These are phyloP conservation scores for Fusarium camptoceras DNA, from an alignment of 2,329 filamentous ascomycete genomes.

Conservation along the genomic window DNA sequence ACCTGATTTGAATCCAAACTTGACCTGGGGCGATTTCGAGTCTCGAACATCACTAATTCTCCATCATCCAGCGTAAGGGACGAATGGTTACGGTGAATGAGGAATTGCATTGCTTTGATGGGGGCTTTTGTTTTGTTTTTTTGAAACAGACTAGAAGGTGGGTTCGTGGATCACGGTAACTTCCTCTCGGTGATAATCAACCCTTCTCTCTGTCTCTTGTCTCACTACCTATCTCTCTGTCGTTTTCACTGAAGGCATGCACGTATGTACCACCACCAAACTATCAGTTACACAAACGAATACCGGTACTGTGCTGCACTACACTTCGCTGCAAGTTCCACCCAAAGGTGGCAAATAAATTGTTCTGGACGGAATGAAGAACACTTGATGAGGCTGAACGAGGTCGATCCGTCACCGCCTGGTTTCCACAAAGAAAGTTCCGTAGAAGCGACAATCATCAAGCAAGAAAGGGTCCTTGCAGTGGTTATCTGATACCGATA, in stretches of 20 bases:
- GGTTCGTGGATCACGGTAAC: slow-evolving; percentile 22
- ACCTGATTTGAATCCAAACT: not conserved
- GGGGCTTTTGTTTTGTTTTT: no score
- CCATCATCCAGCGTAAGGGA: slow-evolving; percentile 22
- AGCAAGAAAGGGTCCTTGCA: slow-evolving; percentile 23
- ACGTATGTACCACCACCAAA: slow-evolving; percentile 6
- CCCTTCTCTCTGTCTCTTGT: not conserved
- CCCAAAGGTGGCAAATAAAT: slow-evolving; percentile 27
- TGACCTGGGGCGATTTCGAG: slow-evolving; percentile 16
- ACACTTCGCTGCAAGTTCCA: not conserved
- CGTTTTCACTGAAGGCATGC: not conserved
- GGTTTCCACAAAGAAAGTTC: slow-evolving; percentile 32
- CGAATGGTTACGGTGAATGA: slow-evolving; percentile 14
- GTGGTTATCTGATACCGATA: slow-evolving; percentile 16
- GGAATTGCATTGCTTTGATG: slow-evolving; percentile 12
- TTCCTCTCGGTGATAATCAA: slow-evolving; percentile 15
- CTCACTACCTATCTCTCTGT: not conserved
- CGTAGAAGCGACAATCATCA: slow-evolving; percentile 21
- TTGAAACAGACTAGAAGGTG: slow-evolving; percentile 36
- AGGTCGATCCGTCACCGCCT: slow-evolving; percentile 21
- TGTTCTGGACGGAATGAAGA: slow-evolving; percentile 38
- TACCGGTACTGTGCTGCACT: not conserved
- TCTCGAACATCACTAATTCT: slow-evolving; percentile 43
- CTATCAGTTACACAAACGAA: not conserved
- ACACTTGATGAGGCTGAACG: slow-evolving; percentile 35